A percentile compares a stretch with the other conserved stretches of the same genome.
Conservation (phyloP, 306 rosid genomes). For the Ceratonia siliqua region DNA sequence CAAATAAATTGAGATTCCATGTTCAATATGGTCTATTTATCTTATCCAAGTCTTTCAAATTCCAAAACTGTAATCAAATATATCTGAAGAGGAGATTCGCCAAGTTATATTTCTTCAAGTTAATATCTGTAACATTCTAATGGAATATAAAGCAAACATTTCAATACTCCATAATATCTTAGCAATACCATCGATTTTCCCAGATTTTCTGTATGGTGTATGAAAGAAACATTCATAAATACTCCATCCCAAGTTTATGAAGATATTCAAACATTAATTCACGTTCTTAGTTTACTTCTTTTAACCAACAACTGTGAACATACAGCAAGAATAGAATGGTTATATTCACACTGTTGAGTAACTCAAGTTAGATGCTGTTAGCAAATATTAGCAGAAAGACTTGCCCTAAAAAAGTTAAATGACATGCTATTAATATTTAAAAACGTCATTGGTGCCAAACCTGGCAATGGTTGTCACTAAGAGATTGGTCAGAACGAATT, state of each 20-base stretch:
- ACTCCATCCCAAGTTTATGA: slow-evolving; percentile 8
- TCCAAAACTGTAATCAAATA: not conserved
- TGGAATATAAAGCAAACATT: not conserved
- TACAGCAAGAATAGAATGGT: not conserved
- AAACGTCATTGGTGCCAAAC: slow-evolving; percentile 41
- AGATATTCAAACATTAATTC: not conserved
- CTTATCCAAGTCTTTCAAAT: not conserved
- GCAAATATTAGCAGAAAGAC: slow-evolving; percentile 17
- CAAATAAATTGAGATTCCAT: not conserved
- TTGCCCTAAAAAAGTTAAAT: not conserved
- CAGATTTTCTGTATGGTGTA: not conserved
- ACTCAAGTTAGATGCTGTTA: slow-evolving; percentile 11
- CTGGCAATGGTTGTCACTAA: slow-evolving; percentile 85
- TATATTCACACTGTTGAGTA: not conserved
- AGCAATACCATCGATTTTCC: not conserved
- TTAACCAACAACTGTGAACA: slow-evolving; percentile 1
- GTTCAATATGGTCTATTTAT: not conserved
- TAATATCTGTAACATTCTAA: slow-evolving; percentile 11
- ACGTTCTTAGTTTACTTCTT: not conserved
- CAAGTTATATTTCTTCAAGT: not conserved
- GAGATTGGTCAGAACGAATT: slow-evolving; percentile 77
- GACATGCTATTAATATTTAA: slow-evolving; percentile 7
- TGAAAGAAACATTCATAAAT: not conserved
- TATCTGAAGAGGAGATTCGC: slow-evolving; percentile 5
- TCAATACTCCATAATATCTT: not conserved